Conservation (phyloP, 164 flowering plant genomes). For the Berberis thunbergii region DNA sequence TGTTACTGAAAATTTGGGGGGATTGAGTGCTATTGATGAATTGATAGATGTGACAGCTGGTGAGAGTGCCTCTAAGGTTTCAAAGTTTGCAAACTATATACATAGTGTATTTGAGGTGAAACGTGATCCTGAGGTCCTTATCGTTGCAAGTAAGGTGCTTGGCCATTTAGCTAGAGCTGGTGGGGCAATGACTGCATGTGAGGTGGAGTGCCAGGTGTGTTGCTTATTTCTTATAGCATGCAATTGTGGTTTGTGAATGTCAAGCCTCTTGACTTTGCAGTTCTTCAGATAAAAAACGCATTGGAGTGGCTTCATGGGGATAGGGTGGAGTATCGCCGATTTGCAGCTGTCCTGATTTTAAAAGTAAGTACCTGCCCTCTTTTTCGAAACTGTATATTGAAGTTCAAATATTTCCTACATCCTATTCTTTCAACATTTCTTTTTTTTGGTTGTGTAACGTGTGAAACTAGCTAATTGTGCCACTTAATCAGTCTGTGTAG, state of each 20-base stretch:
- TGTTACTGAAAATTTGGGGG: constrained; percentile 82
- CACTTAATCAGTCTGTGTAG: too few species aligned
- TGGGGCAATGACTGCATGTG: constrained; percentile 98
- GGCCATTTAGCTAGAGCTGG: constrained; percentile 95
- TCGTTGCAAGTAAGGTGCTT: constrained; percentile 77
- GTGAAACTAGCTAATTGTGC: too few species aligned
- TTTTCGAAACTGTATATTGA: not conserved
- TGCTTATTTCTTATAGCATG: not conserved
- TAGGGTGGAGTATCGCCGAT: constrained; percentile 80
- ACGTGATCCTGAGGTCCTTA: constrained; percentile 69
- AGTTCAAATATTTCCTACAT: not conserved
- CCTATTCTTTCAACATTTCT: not conserved
- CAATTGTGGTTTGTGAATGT: not conserved
- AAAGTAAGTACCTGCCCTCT: constrained; percentile 46
- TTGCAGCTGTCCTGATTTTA: constrained; percentile 90
- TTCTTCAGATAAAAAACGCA: constrained; percentile 63
- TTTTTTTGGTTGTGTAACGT: not conserved
- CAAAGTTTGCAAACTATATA: constrained; percentile 69
- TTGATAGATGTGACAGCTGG: constrained; percentile 82
- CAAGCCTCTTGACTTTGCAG: constrained; percentile 10
- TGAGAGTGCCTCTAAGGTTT: constrained; percentile 89
- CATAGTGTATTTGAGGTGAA: constrained; percentile 66
- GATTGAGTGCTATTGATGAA: constrained; percentile 86
- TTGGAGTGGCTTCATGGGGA: constrained; percentile 87
- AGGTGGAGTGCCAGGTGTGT: constrained; percentile 85